These are phyloP conservation scores for Spergularia marina DNA, from an alignment of 148 eudicot genomes.

Conservation along the genomic window DNA sequence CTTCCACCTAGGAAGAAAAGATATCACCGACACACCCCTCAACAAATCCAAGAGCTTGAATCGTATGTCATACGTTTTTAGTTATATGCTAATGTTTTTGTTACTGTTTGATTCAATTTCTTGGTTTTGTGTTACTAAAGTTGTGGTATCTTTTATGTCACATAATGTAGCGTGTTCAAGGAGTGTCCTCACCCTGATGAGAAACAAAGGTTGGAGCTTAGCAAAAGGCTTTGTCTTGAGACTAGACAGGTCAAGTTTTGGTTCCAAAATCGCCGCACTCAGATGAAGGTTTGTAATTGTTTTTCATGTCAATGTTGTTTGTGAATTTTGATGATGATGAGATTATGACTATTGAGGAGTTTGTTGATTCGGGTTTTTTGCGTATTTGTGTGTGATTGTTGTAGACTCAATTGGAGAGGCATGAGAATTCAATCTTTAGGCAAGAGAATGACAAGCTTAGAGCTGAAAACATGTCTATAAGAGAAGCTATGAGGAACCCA, in stretches of 20 bases:
- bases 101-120: background rate
- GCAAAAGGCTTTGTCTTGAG: conserved; percentile 78
- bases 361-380: conserved; percentile 11
- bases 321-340: conserved; percentile 7
- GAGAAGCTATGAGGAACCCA: conserved; percentile 94
- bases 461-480: conserved; percentile 77
- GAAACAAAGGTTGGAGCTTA: conserved; percentile 92
- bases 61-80: conserved; percentile 39
- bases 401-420: conserved; percentile 92
- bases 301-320: background rate
- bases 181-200: conserved; percentile 99
- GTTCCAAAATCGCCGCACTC: conserved; percentile 96
- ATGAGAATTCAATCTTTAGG: conserved; percentile 82
- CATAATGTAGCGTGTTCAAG: conserved; percentile 60
- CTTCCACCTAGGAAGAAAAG: conserved; percentile 76
- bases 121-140: background rate
- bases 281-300: conserved; percentile 67
- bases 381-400: conserved; percentile 4
- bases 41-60: conserved; percentile 98
- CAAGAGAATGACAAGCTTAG: conserved; percentile 94
- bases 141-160: conserved; percentile 15
- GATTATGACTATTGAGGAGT: conserved; percentile 10
- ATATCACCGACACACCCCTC: conserved; percentile 98
- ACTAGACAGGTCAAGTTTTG: conserved; percentile 94
- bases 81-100: background rate